phyloP scores from a whole-genome alignment of 345 rosid species.

The Anastatica hierochuntica region DNA sequence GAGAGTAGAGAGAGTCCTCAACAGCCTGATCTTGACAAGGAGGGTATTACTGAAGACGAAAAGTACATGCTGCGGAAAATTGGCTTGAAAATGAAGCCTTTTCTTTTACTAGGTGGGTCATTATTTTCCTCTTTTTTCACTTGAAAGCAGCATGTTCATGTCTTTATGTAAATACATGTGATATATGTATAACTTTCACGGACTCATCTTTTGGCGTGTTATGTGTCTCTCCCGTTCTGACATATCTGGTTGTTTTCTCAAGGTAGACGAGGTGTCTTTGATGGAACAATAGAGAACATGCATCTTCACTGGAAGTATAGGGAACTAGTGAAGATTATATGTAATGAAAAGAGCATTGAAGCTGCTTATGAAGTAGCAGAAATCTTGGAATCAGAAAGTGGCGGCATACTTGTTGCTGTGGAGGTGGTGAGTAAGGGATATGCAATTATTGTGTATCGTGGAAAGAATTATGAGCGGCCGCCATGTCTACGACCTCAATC shows the following conservation, averaged over 20 bases:
- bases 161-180: neutral
- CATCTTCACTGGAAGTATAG: slow-evolving; percentile 99
- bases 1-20: slow-evolving; percentile 39
- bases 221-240: neutral
- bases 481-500: slow-evolving; percentile 66
- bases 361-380: slow-evolving; percentile 55
- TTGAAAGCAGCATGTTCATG: neutral
- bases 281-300: slow-evolving; percentile 91
- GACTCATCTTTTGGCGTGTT: slow-evolving; percentile 4
- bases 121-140: neutral
- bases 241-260: slow-evolving; percentile 25
- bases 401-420: slow-evolving; percentile 78
- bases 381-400: slow-evolving; percentile 79
- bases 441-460: slow-evolving; percentile 80
- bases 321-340: slow-evolving; percentile 85
- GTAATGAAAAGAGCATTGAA: slow-evolving; percentile 45
- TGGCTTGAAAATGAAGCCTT: slow-evolving; percentile 93
- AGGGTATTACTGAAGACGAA: slow-evolving; percentile 80
- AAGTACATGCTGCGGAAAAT: slow-evolving; percentile 83
- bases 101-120: slow-evolving; percentile 72
- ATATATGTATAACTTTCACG: neutral
- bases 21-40: slow-evolving; percentile 56
- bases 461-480: slow-evolving; percentile 84
- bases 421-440: slow-evolving; percentile 81
- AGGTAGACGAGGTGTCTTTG: slow-evolving; percentile 91